These are phyloP conservation scores for Suhomyces bokatorum DNA, from an alignment of 1,139 yeast species.

Conservation along the genomic window DNA sequence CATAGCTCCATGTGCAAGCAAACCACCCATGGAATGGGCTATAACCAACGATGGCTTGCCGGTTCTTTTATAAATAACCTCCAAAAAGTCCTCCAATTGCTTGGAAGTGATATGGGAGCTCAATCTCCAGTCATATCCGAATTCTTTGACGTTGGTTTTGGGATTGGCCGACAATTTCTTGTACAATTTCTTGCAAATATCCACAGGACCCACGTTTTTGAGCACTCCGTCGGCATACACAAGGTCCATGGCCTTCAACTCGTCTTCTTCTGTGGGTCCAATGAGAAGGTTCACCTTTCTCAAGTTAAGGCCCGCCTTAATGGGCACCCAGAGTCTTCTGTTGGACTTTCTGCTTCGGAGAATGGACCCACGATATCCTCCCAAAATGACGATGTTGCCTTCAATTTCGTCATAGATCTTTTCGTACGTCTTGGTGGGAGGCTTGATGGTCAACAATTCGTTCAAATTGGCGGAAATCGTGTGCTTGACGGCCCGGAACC, in stretches of 20 bases:
- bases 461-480: constrained; percentile 55
- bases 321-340: constrained; percentile 81
- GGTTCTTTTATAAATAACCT: constrained; percentile 37
- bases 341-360: constrained; percentile 64
- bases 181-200: constrained; percentile 64
- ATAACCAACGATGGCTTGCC: constrained; percentile 65
- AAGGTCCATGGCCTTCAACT: constrained; percentile 46
- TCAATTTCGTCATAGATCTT: constrained; percentile 47
- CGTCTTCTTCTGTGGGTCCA: constrained; percentile 73
- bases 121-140: constrained; percentile 91
- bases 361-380: constrained; percentile 89
- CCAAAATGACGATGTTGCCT: constrained; percentile 78
- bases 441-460: constrained; percentile 35
- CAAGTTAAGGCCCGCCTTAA: constrained; percentile 79
- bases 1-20: constrained; percentile 77
- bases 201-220: constrained; percentile 85
- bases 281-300: constrained; percentile 66
- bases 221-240: constrained; percentile 77
- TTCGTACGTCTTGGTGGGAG: constrained; percentile 30
- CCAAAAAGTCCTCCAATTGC: constrained; percentile 50
- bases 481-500: constrained; percentile 67
- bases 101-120: constrained; percentile 56
- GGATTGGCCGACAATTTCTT: constrained; percentile 57
- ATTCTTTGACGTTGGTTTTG: constrained; percentile 64
- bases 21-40: constrained; percentile 94